These are phyloP conservation scores for Crucihimalaya himalaica DNA, from an alignment of 345 rosid genomes.

Conservation along the genomic window DNA sequence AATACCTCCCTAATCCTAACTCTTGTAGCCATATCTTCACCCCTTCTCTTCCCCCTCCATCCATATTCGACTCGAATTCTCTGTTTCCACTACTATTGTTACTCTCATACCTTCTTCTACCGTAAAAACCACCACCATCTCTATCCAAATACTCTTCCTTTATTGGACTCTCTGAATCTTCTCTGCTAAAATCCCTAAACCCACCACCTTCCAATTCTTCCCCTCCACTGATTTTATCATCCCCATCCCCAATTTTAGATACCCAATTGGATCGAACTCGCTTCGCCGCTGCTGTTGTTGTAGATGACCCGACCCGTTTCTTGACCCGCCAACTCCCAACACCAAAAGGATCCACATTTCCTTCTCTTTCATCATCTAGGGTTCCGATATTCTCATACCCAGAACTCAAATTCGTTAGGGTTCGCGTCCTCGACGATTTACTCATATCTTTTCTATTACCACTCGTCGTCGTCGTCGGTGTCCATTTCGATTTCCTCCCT, in stretches of 20 bases:
- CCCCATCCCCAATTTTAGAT: constrained; percentile 39
- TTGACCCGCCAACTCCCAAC: constrained; percentile 76
- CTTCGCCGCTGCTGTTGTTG: constrained; percentile 38
- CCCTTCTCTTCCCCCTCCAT: constrained; percentile 41
- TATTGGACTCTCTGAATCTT: constrained; percentile 65
- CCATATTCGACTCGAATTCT: constrained; percentile 31
- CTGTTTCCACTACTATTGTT: constrained; percentile 34
- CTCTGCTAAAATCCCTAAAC: constrained; percentile 56
- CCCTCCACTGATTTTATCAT: constrained; percentile 49
- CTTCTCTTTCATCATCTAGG: constrained; percentile 50
- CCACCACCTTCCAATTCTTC: constrained; percentile 58
- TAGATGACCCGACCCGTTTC: constrained; percentile 38
- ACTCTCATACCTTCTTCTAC: constrained; percentile 26
- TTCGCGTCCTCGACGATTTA: constrained; percentile 60
- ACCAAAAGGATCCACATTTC: constrained; percentile 55
- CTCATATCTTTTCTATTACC: constrained; percentile 30
- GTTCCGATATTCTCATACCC: constrained; percentile 49
- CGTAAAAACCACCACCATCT: constrained; percentile 31
- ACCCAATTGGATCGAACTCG: constrained; percentile 63
- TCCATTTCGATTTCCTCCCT: constrained; percentile 40
- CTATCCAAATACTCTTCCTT: constrained; percentile 59
- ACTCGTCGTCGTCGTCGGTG: constrained; percentile 23
- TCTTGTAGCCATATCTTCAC: constrained; percentile 36
- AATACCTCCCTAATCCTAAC: constrained; percentile 75
- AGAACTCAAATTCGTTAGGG: constrained; percentile 58